Evolutionary conservation across 2,329 filamentous ascomycete genomes (phyloP), one percentile per base, ranked within the genome.

Genomic region (Pseudopyricularia cyperi): DNA sequence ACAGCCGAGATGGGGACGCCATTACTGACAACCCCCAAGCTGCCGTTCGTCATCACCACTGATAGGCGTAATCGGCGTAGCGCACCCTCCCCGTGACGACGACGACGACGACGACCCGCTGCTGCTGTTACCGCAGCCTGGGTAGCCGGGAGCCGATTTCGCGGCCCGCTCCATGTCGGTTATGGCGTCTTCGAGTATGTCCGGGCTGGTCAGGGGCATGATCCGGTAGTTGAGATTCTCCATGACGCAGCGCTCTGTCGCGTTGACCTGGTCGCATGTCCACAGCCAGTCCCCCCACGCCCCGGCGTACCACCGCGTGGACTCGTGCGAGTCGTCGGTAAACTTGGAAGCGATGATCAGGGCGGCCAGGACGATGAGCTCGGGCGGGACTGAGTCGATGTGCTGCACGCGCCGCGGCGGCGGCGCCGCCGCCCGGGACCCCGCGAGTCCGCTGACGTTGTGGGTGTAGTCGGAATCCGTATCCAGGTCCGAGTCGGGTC

Each of bases 341-440:
- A 84, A 85, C 65, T 85, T 85, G 60, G 73, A 69, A n/a, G 81
- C 79, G 51, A 85, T 77, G 56, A 82, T 69, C 17, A 85, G 67
- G 1, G 81, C 77, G 1, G 75, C 71, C n/a, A 85, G 68, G 50
- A 82, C 71, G 57, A 85, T 80, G 54, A 85, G 61, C 62, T 85
- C 81, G 51, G 80, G 80, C 54, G 68, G 69, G 54, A 84, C 72
- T 12, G 73, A 73, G 65, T 84, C 79, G 62, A 82, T 80, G 64
- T 83, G 77, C 56, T 59, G 55, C 15, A 30, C 7, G 17, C 24
- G 34, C n/a, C n/a, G n/a, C n/a, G n/a, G n/a, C n/a, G n/a, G n/a
- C n/a, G n/a, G n/a, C n/a, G n/a, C n/a, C n/a, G n/a, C n/a, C 46
- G 46, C 24, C 58, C 56, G 6, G 56, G 57, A 55, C 60, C 60